Base-by-base conservation (phyloP, 2,329 filamentous ascomycete genomes). In the Bipolaris gigantea region DNA sequence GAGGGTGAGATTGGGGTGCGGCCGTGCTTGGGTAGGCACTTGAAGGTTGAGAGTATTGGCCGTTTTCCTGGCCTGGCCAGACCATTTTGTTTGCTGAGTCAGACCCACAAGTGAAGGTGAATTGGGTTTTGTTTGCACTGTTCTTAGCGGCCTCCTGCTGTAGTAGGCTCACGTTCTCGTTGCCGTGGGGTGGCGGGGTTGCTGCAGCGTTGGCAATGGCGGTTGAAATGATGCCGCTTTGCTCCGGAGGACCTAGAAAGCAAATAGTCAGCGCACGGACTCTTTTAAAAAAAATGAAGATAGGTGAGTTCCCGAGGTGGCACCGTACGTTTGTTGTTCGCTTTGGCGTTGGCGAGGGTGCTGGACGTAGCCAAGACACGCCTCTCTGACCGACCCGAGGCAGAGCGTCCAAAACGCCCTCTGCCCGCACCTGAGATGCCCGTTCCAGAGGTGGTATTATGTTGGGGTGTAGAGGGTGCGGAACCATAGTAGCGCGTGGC, bases 91-190 rank as follows among this genome's bases (percentile, higher is more conserved):
- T 90, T 1, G 90, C 87, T 34, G 92, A 90, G 70, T 94, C 91
- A 1, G 92, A 93, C 67, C 95, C 90, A 75, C 92, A 97, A 11
- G 91, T 96, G 71, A 99, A 99, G 9, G 94, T 99, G 73, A 99
- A 99, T 65, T 97, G 91, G 0, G 89, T 89, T 52, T 92, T 90
- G 5, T 88, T 84, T 4, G 89, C 85, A 33, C 83, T 85, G 4
- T 83, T 87, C 53, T 80, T 80, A 5, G 80, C 75, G 16, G 83
- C 78, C 72, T 89, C 85, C 70, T 90, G 88, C 53, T 90, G 87
- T 44, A 95, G 77, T 55, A 92, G 81, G 73, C 89, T 93, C 59
- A 88, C 81, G 74, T 91, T 94, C 69, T 93, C 89, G 70, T 91
- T 87, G 13, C 87, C 89, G 69, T 73, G 58, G 46, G 64, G 63